Percentiles rank a stretch among this genome's conserved stretches.
phyloP scores from a whole-genome alignment of 805 yeast genomes.

The Cyberlindnera maclurae region DNA sequence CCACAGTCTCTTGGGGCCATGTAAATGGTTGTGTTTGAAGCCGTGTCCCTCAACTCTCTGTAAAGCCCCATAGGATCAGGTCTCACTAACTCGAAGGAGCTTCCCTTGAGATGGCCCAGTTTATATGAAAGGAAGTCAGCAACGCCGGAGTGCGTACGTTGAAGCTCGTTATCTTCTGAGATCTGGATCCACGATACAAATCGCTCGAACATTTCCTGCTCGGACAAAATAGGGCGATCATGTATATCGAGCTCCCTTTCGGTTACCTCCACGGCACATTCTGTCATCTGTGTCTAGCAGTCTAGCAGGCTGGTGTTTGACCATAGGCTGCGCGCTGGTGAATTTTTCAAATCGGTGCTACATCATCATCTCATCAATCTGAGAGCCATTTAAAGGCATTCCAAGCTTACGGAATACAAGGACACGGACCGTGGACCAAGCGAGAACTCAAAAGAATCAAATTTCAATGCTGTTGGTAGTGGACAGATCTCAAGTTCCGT shows the following conservation, averaged over 20 bases:
- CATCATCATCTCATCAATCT: no score
- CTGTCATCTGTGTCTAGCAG: neutral
- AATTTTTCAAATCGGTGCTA: no score
- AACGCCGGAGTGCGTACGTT: conserved; percentile 14
- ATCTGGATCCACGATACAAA: conserved; percentile 9
- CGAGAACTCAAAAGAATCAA: no score
- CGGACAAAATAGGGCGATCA: neutral
- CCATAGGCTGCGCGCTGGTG: no score
- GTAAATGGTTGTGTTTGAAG: conserved; percentile 17
- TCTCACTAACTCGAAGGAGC: conserved; percentile 13
- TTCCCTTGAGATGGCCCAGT: conserved; percentile 17
- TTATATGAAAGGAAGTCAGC: conserved; percentile 18
- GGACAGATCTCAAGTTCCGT: no score
- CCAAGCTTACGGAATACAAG: no score
- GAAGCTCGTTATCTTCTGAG: conserved; percentile 8
- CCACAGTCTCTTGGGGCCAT: conserved; percentile 17
- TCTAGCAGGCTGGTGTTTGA: neutral
- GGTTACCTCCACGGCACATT: neutral
- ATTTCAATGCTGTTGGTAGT: no score
- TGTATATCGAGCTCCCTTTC: neutral
- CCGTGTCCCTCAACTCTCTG: conserved; percentile 15
- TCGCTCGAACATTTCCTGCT: conserved; percentile 9
- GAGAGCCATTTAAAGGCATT: no score
- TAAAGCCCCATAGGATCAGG: conserved; percentile 12
- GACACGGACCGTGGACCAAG: no score